Conservation (phyloP, 768 basidiomycete species). For the Leccinum fibrillosum region DNA sequence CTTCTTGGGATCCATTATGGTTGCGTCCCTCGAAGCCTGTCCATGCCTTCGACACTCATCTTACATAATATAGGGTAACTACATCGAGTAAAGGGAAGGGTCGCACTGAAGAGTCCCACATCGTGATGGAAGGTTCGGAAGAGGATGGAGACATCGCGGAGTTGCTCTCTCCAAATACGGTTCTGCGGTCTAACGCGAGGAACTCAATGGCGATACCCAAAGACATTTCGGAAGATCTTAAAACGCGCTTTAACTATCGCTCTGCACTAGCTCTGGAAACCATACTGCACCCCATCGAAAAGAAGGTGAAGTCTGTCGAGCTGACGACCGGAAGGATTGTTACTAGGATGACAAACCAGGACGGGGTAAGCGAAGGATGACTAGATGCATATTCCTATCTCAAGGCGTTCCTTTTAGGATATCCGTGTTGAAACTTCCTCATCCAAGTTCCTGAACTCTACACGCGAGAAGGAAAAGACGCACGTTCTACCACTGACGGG, state of each 20-base stretch:
- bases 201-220: slow-evolving; percentile 14
- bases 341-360: slow-evolving; percentile 23
- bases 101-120: slow-evolving; percentile 12
- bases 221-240: slow-evolving; percentile 2
- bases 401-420: slow-evolving; percentile 8
- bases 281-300: background rate
- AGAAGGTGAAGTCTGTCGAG: slow-evolving; percentile 4
- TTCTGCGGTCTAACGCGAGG: background rate
- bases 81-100: slow-evolving; percentile 22
- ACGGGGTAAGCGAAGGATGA: slow-evolving; percentile 17
- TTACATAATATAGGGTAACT: background rate
- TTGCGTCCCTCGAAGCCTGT: background rate
- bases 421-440: slow-evolving; percentile 24
- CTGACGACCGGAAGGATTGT: background rate
- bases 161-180: slow-evolving; percentile 6
- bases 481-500: slow-evolving; percentile 22
- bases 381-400: background rate
- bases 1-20: slow-evolving; percentile 25
- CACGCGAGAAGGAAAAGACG: slow-evolving; percentile 4
- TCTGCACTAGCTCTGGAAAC: slow-evolving; percentile 1
- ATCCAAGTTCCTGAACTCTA: slow-evolving; percentile 21
- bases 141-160: slow-evolving; percentile 18
- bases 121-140: slow-evolving; percentile 17
- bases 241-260: slow-evolving; percentile 3
- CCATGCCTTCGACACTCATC: slow-evolving; percentile 25